phyloP scores from a whole-genome alignment of 495 filamentous ascomycete species.

The Cairneyella variabilis region DNA sequence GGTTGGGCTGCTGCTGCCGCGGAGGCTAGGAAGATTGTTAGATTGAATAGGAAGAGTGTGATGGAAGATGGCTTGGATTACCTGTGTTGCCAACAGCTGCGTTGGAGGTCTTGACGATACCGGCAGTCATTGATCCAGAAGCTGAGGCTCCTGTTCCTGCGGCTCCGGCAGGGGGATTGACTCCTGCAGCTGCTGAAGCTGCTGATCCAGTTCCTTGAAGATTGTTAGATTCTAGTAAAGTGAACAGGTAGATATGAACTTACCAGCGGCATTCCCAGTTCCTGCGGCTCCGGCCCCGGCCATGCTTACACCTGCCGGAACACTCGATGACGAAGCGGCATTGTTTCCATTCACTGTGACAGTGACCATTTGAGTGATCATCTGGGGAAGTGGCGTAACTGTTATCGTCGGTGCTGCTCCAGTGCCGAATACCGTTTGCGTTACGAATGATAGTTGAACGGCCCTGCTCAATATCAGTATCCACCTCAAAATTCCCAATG shows the following conservation, averaged over 20 bases:
- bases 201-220: no score
- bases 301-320: constrained; percentile 12
- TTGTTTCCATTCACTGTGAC: constrained; percentile 23
- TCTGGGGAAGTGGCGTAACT: constrained; percentile 36
- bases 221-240: no score
- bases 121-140: neutral
- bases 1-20: neutral
- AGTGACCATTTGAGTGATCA: constrained; percentile 31
- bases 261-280: neutral
- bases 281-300: constrained; percentile 1
- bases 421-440: constrained; percentile 33
- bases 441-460: constrained; percentile 35
- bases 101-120: constrained; percentile 2
- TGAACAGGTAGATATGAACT: no score
- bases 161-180: neutral
- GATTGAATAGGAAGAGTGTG: neutral
- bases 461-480: constrained; percentile 8
- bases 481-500: neutral
- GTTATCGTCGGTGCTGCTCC: constrained; percentile 35
- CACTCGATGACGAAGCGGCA: constrained; percentile 14
- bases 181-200: neutral
- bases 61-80: no score
- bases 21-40: constrained; percentile 12
- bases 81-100: neutral
- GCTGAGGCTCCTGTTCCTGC: neutral